Evolutionary conservation across 148 eudicot species (phyloP).

Genomic region (Chenopodium berlandieri): DNA sequence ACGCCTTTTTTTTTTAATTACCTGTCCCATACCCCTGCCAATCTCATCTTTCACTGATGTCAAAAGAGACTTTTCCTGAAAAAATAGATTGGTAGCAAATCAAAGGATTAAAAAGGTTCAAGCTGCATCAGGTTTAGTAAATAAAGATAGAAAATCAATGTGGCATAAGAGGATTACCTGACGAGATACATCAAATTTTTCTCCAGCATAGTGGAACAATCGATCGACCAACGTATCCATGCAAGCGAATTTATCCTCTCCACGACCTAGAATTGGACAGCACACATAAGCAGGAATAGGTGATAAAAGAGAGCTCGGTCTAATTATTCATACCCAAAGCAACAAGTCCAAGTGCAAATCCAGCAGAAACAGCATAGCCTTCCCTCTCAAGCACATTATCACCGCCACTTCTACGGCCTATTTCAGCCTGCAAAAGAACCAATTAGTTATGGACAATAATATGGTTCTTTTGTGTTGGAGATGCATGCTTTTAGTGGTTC

Average conservation of each 20-base stretch:
- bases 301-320: background rate
- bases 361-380: conserved; percentile 98
- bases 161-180: background rate
- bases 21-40: conserved; percentile 72
- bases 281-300: conserved; percentile 23
- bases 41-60: conserved; percentile 52
- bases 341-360: conserved; percentile 89
- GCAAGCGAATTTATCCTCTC: conserved; percentile 73
- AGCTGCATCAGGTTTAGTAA: background rate
- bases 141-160: background rate
- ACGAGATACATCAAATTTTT: conserved; percentile 58
- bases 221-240: conserved; percentile 74
- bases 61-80: conserved; percentile 54
- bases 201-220: conserved; percentile 78
- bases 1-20: conserved; percentile 22
- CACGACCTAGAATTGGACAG: conserved; percentile 60
- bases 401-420: conserved; percentile 97
- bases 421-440: conserved; percentile 62
- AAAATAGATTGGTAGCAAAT: background rate
- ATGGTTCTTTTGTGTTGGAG: background rate
- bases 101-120: background rate
- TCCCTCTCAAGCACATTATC: conserved; percentile 98
- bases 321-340: conserved; percentile 70
- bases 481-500: background rate
- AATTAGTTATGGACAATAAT: conserved; percentile 6